A percentile compares a stretch with the other conserved stretches of the same genome.
These are phyloP conservation scores for Trichoderma lentiforme DNA, from an alignment of 2,329 filamentous ascomycete species.

Conservation along the genomic window DNA sequence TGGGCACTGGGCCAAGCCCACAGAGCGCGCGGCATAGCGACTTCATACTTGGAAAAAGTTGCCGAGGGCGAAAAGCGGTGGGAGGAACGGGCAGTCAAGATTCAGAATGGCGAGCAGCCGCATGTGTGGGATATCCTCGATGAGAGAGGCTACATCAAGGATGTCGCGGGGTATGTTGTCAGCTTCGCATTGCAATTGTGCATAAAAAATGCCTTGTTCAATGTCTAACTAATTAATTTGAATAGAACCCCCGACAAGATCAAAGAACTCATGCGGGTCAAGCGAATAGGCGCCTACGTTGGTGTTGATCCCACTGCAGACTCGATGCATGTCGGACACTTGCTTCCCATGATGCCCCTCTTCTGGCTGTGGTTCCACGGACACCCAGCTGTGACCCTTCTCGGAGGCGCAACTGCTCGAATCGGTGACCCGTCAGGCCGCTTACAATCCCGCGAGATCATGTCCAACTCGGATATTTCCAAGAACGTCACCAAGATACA, in stretches of 20 bases:
- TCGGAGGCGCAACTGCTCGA: conserved; percentile 72
- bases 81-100: conserved; percentile 44
- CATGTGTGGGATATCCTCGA: conserved; percentile 64
- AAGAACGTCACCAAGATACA: conserved; percentile 67
- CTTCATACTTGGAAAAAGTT: conserved; percentile 44
- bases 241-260: conserved; percentile 49
- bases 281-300: conserved; percentile 71
- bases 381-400: conserved; percentile 61
- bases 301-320: conserved; percentile 79
- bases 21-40: conserved; percentile 37
- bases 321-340: conserved; percentile 76
- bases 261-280: conserved; percentile 59
- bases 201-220: not conserved
- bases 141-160: conserved; percentile 70
- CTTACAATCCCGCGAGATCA: conserved; percentile 55
- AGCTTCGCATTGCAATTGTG: not conserved
- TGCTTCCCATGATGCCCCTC: conserved; percentile 77
- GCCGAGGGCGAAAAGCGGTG: conserved; percentile 44
- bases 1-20: conserved; percentile 24
- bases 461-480: conserved; percentile 50
- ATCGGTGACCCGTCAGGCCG: conserved; percentile 77
- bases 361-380: conserved; percentile 83
- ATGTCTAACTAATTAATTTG: not conserved
- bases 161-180: conserved; percentile 62
- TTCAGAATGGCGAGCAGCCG: conserved; percentile 47